Evolutionary conservation across 192 early-diverging fungal genomes (phyloP).

Genomic region (Phycomyces blakesleeanus): DNA sequence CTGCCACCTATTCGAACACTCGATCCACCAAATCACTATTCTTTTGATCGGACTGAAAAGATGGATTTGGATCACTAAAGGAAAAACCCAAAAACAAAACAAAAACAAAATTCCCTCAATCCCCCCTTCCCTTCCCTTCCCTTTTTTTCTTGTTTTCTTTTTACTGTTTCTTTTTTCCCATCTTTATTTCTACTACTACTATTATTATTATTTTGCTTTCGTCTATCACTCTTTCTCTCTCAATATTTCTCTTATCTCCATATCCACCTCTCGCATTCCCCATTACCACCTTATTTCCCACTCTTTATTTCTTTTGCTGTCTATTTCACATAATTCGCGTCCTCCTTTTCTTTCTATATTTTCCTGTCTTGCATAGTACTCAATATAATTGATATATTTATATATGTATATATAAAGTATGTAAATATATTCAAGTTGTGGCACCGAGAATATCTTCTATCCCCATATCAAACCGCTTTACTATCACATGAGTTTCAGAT

Average conservation of each 20-base stretch:
- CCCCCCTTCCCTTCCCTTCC: too few relatives aligned
- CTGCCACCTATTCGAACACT: constrained; percentile 20
- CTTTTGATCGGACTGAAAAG: constrained; percentile 11
- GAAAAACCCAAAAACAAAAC: too few relatives aligned
- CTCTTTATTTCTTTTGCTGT: neutral
- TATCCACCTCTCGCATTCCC: too few relatives aligned
- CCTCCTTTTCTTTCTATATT: too few relatives aligned
- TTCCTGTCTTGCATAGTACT: constrained; percentile 8
- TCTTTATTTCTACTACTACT: too few relatives aligned
- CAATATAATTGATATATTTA: neutral
- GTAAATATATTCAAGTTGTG: neutral
- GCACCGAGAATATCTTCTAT: neutral
- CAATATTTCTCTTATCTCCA: too few relatives aligned
- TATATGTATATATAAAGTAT: neutral
- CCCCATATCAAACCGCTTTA: neutral
- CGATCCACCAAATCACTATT: neutral
- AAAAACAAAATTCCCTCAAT: too few relatives aligned
- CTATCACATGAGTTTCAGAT: too few relatives aligned
- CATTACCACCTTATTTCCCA: neutral
- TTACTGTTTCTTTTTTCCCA: too few relatives aligned
- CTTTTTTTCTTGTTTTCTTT: too few relatives aligned
- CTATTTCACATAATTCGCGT: constrained; percentile 1
- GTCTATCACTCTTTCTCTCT: too few relatives aligned
- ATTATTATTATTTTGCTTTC: too few relatives aligned
- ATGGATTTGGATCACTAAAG: constrained; percentile 9